Base-by-base conservation (phyloP, 305 asterid species). In the Solanum hybrid region DNA sequence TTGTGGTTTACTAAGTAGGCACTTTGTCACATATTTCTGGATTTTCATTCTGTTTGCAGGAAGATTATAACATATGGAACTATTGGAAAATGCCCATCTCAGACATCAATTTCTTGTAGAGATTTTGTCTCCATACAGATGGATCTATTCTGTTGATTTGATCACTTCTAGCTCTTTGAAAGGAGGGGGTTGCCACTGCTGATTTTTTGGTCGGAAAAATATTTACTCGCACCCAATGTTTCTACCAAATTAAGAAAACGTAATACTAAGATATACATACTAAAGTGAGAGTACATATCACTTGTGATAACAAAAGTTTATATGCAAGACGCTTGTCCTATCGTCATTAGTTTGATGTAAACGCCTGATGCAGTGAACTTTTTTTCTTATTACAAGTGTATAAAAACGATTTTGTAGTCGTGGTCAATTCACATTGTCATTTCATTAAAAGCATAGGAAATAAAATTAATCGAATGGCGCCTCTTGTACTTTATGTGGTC, bases 31-130 rank as follows among this genome's bases (percentile, higher is more conserved):
- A 81, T 27, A 27, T 32, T 46, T 82, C 72, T 42, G 87, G 87
- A 17, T 82, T 82, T 82, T 82, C 73, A 27, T 90, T 77, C 36
- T 66, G 75, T 87, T 40, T 16, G 94, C 97, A 96, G 97, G 99
- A 96, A 89, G 98, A 96, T 92, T 96, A 90, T 69, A 96, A 96
- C 94, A 90, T 95, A 5, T 96, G 98, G 99, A 96, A 96, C 85
- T 96, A 93, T 92, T 96, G 99, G 99, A 96, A 91, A 92, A 89
- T 93, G 92, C 97, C 99, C 1, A 90, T 96, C 90, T 94, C 95
- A 2, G 95, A 95, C 17, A 56, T 95, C 6, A 94, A 93, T 80
- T 89, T 88, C 92, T 92, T 92, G 91, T 93, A 94, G 94, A 90
- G 89, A 88, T 88, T 88, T 46, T 46, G 27, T 82, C 26, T 46